Base-by-base conservation (phyloP, 805 yeast species). In the Candida ficus region DNA sequence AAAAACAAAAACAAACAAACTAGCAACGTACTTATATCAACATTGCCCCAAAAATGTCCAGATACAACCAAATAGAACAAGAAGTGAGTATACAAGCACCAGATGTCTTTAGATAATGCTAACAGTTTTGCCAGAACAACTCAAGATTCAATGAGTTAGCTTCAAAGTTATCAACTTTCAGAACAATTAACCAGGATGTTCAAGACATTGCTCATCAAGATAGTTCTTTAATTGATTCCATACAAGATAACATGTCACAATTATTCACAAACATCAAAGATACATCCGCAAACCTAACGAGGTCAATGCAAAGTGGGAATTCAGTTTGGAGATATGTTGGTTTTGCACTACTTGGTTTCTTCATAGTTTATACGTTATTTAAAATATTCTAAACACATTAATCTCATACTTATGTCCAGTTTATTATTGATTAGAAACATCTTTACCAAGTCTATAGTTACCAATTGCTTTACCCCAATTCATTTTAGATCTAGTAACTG, bases 381-480 rank as follows among this genome's bases (percentile, higher is more conserved):
- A 77, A 73, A 50, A 61, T 77, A 35, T 60, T 78, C 19, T 51
- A 28, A 36, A 18, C 37, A 29, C 12, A 17, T 16, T 9, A 4
- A 16, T n/a, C 19, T 9, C 17, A n/a, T 14, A 13, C 17, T 14
- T 20, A 19, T 28, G 29, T 23, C 21, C n/a, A n/a, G n/a, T 17
- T 29, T 17, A n/a, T 40, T 31, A 43, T 36, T 44, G 37, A 38
- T 55, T 64, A 54, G 71, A 81, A 26, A 81, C 89, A 57, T 84
- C 90, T 48, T 79, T 80, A 14, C 98, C 98, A 33, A 91, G 68
- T 55, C 87, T 77, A 64, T 90, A 90, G 58, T 81, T 85, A 14
- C 95, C 95, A 52, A 88, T 86, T 10, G 96, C 87, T 56, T 78
- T 85, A 23, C 95, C 96, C 99, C 99, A 91, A 60, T 87, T 86